Conservation (phyloP, 2,329 filamentous ascomycete genomes). For the Apiospora arundinis region DNA sequence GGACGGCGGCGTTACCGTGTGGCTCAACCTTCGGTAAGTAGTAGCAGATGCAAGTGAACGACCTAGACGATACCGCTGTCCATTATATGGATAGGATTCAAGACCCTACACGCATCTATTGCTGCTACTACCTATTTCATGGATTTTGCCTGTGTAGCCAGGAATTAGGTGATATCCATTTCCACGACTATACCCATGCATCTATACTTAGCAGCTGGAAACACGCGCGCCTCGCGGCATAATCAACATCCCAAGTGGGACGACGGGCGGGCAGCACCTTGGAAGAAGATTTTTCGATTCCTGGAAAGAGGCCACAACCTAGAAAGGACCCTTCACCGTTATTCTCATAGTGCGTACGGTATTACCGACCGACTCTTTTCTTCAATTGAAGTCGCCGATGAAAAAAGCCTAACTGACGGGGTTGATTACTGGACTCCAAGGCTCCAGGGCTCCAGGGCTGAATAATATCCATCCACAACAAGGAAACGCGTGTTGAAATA, state of each 20-base stretch:
- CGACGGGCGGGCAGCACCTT: background rate
- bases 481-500: slow-evolving; percentile 9
- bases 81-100: background rate
- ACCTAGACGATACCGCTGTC: background rate
- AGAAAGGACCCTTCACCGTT: background rate
- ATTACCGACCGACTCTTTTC: background rate
- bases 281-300: slow-evolving; percentile 3
- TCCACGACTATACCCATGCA: background rate
- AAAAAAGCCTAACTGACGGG: background rate
- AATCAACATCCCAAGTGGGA: slow-evolving; percentile 1
- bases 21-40: background rate
- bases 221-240: background rate
- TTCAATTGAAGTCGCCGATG: background rate
- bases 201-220: slow-evolving; percentile 1
- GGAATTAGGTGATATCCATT: background rate
- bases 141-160: background rate
- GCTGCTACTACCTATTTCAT: background rate
- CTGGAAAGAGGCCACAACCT: background rate
- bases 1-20: background rate
- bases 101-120: background rate
- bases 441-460: slow-evolving; percentile 3
- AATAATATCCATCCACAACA: background rate
- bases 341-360: slow-evolving; percentile 2
- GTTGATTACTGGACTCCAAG: background rate
- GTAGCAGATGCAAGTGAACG: background rate